Evolutionary conservation across 495 filamentous ascomycete species (phyloP).

Genomic region (Penicillium alfredii): DNA sequence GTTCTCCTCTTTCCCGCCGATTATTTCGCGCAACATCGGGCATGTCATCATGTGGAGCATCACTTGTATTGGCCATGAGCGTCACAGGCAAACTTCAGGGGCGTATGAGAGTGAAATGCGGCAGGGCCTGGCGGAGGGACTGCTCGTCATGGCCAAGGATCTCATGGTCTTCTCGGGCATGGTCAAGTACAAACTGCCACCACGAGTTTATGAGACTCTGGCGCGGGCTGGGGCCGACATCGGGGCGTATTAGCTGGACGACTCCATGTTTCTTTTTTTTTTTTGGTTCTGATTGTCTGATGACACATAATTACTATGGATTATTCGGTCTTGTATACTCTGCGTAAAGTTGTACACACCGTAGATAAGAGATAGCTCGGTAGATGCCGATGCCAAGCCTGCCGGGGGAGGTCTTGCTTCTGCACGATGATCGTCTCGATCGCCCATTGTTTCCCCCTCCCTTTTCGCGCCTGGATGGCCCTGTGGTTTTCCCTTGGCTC

Average conservation of each 20-base stretch:
- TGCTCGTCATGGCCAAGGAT: slow-evolving; percentile 75
- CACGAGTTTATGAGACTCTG: slow-evolving; percentile 72
- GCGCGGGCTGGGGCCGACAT: slow-evolving; percentile 69
- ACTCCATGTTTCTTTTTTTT: too few relatives aligned
- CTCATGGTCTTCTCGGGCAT: slow-evolving; percentile 91
- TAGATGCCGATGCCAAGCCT: slow-evolving; percentile 13
- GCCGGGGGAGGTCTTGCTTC: slow-evolving; percentile 2
- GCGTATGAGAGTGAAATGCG: slow-evolving; percentile 71
- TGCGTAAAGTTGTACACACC: too few relatives aligned
- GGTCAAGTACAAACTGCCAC: slow-evolving; percentile 78
- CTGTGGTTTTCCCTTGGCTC: slow-evolving; percentile 3
- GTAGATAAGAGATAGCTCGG: too few relatives aligned
- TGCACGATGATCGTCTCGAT: neutral
- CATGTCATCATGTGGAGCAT: slow-evolving; percentile 92
- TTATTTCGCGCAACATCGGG: slow-evolving; percentile 79
- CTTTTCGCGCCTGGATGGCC: slow-evolving; percentile 1
- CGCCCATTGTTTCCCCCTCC: slow-evolving; percentile 1
- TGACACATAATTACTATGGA: neutral
- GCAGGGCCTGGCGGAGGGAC: slow-evolving; percentile 58
- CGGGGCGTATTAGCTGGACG: slow-evolving; percentile 44
- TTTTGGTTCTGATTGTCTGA: too few relatives aligned
- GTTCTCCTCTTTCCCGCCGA: slow-evolving; percentile 66
- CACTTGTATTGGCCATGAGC: slow-evolving; percentile 68
- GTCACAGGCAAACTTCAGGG: slow-evolving; percentile 56
- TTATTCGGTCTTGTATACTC: neutral